Evolutionary conservation across 192 early-diverging fungal species (phyloP), one percentile per base, ranked within the genome.

Genomic region (Mortierella claussenii): DNA sequence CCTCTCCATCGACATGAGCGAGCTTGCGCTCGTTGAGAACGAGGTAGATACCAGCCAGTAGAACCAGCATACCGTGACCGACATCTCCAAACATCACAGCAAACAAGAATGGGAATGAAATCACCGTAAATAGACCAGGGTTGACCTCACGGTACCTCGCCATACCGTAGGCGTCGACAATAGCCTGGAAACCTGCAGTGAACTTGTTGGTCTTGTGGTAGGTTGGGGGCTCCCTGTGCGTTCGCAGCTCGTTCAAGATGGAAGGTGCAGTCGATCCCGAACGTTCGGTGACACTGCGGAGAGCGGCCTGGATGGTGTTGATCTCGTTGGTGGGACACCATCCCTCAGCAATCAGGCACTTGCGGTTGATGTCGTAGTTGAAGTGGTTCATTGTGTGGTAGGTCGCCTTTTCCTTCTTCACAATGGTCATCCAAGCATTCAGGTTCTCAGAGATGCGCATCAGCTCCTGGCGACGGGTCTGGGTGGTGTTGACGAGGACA

Each of bases 61-160:
- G 83, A 83, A 99, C 87, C 44, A 99, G 62, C 34, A 95, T 74
- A 27, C 96, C 98, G 70, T 99, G 98, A 49, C 98, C 98, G 34
- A 97, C 87, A 81, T 99, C 98, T 60, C 98, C 98, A 87, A 99
- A 99, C 98, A 99, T 99, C 59, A 99, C 88, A 47, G 98, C 97
- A 82, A 99, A 99, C 56, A 99, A 80, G 79, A 99, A 99, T n/a
- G 98, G 98, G 85, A 99, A 99, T 0, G 95, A 96, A 43, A 98
- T 97, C 13, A 93, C 76, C 0, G 98, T 98, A 59, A 97, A 99
- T 32, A 99, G 87, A 44, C 96, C 98, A 18, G 98, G 98, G 78
- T 99, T 99, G 63, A 98, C 96, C 83, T 99, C 98, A 61, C 92
- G 89, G 75, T 97, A 97, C 68, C 87, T 89, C 40, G 98, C 95